phyloP scores from a whole-genome alignment of 345 rosid genomes.

The Aethionema arabicum region DNA sequence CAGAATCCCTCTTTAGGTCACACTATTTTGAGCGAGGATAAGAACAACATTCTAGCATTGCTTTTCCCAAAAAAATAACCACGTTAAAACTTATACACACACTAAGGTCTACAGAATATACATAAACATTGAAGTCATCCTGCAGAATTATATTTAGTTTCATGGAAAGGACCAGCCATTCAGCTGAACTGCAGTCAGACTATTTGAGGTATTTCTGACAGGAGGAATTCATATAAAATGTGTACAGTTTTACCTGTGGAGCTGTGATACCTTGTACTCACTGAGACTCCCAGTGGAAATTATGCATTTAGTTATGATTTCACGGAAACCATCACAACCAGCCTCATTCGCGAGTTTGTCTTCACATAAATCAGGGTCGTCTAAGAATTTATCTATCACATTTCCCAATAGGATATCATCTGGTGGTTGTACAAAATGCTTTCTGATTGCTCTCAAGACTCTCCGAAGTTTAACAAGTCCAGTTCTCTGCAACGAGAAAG shows the following conservation, averaged over 20 bases:
- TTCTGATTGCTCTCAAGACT: conserved; percentile 90
- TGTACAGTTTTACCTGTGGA: conserved; percentile 49
- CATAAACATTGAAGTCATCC: conserved; percentile 11
- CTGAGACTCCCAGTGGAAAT: conserved; percentile 56
- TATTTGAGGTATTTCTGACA: conserved; percentile 14
- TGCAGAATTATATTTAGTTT: conserved; percentile 14
- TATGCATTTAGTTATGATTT: conserved; percentile 58
- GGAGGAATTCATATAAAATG: conserved; percentile 2
- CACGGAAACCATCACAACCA: conserved; percentile 82
- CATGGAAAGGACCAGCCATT: conserved; percentile 9
- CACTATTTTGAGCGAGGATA: conserved; percentile 19
- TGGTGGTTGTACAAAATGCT: conserved; percentile 93
- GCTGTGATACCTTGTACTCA: conserved; percentile 58
- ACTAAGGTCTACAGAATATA: not conserved
- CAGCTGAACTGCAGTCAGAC: conserved; percentile 10
- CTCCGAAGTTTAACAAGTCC: conserved; percentile 94
- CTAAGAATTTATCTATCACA: conserved; percentile 82
- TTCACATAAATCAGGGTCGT: conserved; percentile 80
- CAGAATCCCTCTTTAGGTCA: conserved; percentile 9
- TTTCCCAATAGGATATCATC: conserved; percentile 74
- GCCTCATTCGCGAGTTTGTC: conserved; percentile 81
- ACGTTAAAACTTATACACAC: conserved; percentile 15
- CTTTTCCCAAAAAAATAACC: conserved; percentile 20
- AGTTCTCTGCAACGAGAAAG: conserved; percentile 64
- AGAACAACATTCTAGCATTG: conserved; percentile 13